These are phyloP conservation scores for Arabis alpina DNA, from an alignment of 345 rosid genomes.

Conservation along the genomic window DNA sequence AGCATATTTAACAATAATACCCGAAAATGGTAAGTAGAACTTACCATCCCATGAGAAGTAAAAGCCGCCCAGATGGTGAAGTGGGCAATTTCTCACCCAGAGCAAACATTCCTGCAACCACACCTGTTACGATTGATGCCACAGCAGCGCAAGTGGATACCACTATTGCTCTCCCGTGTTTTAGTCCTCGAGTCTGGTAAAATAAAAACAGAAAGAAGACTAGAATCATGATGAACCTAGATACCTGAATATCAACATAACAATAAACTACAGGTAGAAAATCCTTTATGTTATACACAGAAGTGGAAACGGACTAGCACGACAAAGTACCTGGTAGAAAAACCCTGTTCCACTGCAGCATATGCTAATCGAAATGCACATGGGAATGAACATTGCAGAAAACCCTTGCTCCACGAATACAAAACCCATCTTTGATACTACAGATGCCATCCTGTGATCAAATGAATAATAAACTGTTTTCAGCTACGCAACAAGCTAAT, in stretches of 20 bases:
- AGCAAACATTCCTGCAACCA: conserved; percentile 94
- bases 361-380: conserved; percentile 82
- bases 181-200: conserved; percentile 85
- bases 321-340: conserved; percentile 74
- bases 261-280: neutral
- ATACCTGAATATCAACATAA: conserved; percentile 10
- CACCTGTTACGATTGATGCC: conserved; percentile 94
- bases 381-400: conserved; percentile 68
- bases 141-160: conserved; percentile 97
- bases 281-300: conserved; percentile 1
- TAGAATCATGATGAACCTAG: neutral
- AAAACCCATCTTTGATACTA: conserved; percentile 97
- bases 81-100: conserved; percentile 89
- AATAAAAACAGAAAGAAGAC: conserved; percentile 24
- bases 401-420: conserved; percentile 85
- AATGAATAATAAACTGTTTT: conserved; percentile 17
- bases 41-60: conserved; percentile 88
- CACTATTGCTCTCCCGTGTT: conserved; percentile 95
- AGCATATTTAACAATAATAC: neutral
- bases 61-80: conserved; percentile 72
- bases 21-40: neutral
- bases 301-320: neutral
- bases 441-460: conserved; percentile 89
- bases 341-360: conserved; percentile 92
- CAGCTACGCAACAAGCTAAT: conserved; percentile 26